Evolutionary conservation across 179 eudicot genomes (phyloP), one percentile per base, ranked within the genome.

Genomic region (Actinidia polygama): DNA sequence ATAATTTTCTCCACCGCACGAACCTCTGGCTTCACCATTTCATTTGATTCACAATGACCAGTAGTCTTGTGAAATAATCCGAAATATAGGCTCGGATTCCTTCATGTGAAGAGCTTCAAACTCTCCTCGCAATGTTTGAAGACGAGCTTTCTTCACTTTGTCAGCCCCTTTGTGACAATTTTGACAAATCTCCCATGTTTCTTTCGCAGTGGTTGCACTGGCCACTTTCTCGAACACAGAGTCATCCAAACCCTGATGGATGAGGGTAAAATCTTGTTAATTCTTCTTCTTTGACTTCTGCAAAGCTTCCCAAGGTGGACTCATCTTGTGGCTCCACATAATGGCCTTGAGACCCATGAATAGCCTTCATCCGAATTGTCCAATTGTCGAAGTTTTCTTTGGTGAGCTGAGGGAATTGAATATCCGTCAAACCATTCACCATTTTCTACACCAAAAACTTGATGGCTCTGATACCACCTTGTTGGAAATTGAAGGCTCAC

Each of bases 291-390:
- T 18, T 7, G 26, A 10, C 23, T 61, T 69, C 11, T 76, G 78
- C 81, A 81, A 75, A 6, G 50, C 77, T 11, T n/a, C n/a, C n/a
- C n/a, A n/a, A n/a, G n/a, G n/a, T n/a, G n/a, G n/a, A n/a, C n/a
- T n/a, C n/a, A n/a, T n/a, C n/a, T n/a, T n/a, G n/a, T n/a, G n/a
- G n/a, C n/a, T n/a, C n/a, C n/a, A n/a, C n/a, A n/a, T n/a, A n/a
- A n/a, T n/a, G n/a, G n/a, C 76, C 81, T 77, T 84, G 78, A 4
- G 78, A 81, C 57, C 84, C 80, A 14, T 80, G 84, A 12, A 75
- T 16, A 14, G 79, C 73, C 40, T 84, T 75, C 81, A 84, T 62
- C 3, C 72, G 46, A 30, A 81, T 16, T 4, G 23, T 3, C 84
- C 84, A 81, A 80, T 76, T 44, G 4, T 36, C 66, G 50, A 55